Conservation (phyloP, 495 filamentous ascomycete genomes). For the Astrocystis sublimbata region DNA sequence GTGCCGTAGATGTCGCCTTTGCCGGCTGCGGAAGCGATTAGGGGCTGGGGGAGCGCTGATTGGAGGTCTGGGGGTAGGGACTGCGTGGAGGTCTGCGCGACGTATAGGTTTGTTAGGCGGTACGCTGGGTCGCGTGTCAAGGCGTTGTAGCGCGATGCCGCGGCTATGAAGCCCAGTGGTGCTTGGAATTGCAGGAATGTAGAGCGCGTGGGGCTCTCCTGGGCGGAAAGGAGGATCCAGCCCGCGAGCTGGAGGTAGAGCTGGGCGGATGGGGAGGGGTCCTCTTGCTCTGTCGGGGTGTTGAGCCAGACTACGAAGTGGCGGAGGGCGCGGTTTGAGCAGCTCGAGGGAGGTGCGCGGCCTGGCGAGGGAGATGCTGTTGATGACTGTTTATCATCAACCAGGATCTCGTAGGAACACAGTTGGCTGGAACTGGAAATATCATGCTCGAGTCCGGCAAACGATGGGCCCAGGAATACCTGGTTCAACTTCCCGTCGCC, state of each 20-base stretch:
- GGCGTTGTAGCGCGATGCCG: constrained; percentile 38
- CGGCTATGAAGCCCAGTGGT: constrained; percentile 38
- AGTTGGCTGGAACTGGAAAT: too few relatives aligned
- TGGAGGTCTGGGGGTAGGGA: constrained; percentile 62
- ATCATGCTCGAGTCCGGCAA: too few relatives aligned
- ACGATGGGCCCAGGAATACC: too few relatives aligned
- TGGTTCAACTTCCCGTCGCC: background rate
- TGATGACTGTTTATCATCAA: too few relatives aligned
- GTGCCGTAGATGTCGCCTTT: constrained; percentile 78
- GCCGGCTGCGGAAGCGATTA: constrained; percentile 59
- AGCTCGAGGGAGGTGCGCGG: too few relatives aligned
- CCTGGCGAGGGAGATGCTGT: too few relatives aligned
- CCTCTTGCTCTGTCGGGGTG: background rate
- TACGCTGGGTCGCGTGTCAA: constrained; percentile 3
- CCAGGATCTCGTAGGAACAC: too few relatives aligned
- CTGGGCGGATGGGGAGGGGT: too few relatives aligned
- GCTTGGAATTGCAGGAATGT: constrained; percentile 41
- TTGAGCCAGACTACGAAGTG: background rate
- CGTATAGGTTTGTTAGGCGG: constrained; percentile 59
- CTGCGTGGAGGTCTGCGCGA: constrained; percentile 74
- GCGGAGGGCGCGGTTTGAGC: too few relatives aligned
- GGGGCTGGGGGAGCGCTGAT: constrained; percentile 68
- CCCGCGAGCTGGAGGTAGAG: too few relatives aligned
- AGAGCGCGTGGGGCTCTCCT: constrained; percentile 11
- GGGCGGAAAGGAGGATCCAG: too few relatives aligned